Evolutionary conservation across 176 grass and related monocot genomes (phyloP), one percentile per base, ranked within the genome.

Genomic region (Echinochloa phyllopogon): DNA sequence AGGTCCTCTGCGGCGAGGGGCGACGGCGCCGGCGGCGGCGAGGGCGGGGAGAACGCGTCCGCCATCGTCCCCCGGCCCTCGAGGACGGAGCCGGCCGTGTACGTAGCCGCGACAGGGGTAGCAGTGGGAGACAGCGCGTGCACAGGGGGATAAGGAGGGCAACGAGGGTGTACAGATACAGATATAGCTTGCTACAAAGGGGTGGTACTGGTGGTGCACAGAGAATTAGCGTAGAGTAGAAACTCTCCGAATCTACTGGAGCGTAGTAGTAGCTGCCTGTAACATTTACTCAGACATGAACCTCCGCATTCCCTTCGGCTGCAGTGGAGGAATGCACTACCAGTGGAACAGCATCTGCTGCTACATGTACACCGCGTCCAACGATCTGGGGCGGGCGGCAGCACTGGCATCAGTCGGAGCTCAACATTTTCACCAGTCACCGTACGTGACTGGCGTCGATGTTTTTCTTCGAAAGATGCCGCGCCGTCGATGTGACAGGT

Each of bases 161-260:
- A n/a, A 47, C n/a, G 21, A 11, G 49, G 13, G 3, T 3, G 82
- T 36, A 50, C 33, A 41, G 42, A 50, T 81, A 79, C 74, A 85
- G 27, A 14, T 44, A 17, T 55, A 41, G 41, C 66, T 42, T 29
- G 10, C 38, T 13, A 42, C 48, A 15, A 3, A 18, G 56, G n/a
- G n/a, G 21, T 60, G 57, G 57, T 1, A 8, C 18, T 13, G 0
- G 2, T 3, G 17, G 43, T n/a, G 69, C 56, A 72, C 69, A 43
- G 8, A 57, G 67, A 40, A 21, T 10, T 60, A 29, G 42, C 33
- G 60, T 43, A 66, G 43, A 76, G 63, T 70, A 85, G 21, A 86
- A 74, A 74, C 69, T 27, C 66, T 51, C 29, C 78, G 49, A 83
- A 87, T 83, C 67, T 90, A 90, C 84, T 60, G 74, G 76, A 69